Evolutionary conservation across 345 rosid genomes (phyloP), one percentile per base, ranked within the genome.

Genomic region (Clarkia xantiana): DNA sequence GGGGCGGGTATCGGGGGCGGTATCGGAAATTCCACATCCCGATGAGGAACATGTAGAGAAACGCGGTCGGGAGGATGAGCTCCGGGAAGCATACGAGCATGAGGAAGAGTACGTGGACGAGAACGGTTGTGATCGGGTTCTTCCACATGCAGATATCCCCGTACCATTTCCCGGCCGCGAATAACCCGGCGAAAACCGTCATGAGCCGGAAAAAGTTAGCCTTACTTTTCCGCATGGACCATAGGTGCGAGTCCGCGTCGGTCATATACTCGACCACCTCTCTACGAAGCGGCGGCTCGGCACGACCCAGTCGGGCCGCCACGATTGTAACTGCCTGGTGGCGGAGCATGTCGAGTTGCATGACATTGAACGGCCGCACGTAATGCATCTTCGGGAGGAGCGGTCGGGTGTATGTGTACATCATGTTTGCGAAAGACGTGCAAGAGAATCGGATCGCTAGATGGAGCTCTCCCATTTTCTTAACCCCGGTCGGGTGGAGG

Each of bases 171-270:
- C 87, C 85, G 11, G 80, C 71, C 10, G 96, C 83, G 14, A 93
- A 74, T 12, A 84, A 47, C 3, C 94, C 88, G 0, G 90, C 62
- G 67, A 93, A 73, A 59, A 93, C 94, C 0, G 67, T 64, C 99
- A 80, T 84, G 55, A 93, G 74, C 13, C 96, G 60, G 51, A 82
- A 84, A 70, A 93, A 93, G 62, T 82, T 87, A 0, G 96, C 96
- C 61, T 93, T 93, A 76, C 99, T 93, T 69, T 86, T 73, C 42
- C 96, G 81, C 95, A 87, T 87, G 52, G 95, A 87, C 95, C 99
- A 93, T 45, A 93, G 75, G 68, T 84, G 99, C 0, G 95, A 87
- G 57, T 86, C 96, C 42, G 75, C 85, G 47, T 91, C 96, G 0
- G 95, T 79, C 96, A 87, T 80, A 66, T 86, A 91, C 68, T 93